A percentile compares a stretch with the other conserved stretches of the same genome.
Evolutionary conservation across 2,329 filamentous ascomycete species (phyloP).

Genomic region (Sarocladium kiliense): DNA sequence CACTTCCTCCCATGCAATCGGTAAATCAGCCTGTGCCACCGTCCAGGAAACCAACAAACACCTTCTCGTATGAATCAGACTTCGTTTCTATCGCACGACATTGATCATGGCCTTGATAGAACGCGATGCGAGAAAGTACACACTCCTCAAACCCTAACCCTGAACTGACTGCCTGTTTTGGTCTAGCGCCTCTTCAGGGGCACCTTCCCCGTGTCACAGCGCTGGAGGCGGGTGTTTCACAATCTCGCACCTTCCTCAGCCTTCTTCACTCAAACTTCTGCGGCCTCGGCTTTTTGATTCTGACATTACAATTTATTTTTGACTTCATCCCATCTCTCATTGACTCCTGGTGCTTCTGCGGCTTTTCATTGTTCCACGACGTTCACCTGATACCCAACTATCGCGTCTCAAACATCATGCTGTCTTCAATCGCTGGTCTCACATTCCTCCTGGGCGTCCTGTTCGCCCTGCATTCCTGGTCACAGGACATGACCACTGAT

Average conservation of each 20-base stretch:
- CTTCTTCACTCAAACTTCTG: neutral
- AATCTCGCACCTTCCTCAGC: neutral
- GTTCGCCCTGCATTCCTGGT: conserved; percentile 4
- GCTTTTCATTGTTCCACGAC: neutral
- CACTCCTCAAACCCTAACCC: conserved; percentile 2
- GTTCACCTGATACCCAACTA: no score
- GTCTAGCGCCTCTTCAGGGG: neutral
- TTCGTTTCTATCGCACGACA: no score
- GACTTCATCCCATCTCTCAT: neutral
- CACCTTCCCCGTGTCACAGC: neutral
- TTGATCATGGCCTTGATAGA: no score
- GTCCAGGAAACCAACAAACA: no score
- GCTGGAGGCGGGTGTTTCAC: neutral
- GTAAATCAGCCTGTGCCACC: no score
- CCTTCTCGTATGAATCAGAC: no score
- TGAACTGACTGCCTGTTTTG: neutral
- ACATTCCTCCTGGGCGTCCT: neutral
- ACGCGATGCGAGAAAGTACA: no score
- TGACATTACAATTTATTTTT: neutral
- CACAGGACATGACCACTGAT: neutral
- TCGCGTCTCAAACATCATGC: neutral
- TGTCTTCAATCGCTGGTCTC: neutral
- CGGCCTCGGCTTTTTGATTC: neutral
- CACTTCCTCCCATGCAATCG: no score
- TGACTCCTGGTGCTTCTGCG: neutral